phyloP scores from a whole-genome alignment of 345 rosid species.

The Lepidium aucheri region DNA sequence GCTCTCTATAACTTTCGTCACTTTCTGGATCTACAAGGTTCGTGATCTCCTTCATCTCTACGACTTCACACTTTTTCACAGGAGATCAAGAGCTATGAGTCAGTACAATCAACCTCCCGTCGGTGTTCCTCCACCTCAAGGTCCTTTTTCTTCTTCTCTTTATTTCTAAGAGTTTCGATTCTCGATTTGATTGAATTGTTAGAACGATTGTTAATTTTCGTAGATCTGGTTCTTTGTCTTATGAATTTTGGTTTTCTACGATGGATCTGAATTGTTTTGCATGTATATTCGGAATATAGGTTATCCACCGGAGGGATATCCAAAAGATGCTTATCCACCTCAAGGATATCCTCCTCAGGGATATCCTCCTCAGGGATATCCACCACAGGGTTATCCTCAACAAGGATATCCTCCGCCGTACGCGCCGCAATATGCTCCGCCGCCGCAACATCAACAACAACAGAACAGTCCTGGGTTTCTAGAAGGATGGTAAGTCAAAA shows the following conservation, averaged over 20 bases:
- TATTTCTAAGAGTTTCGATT: not conserved
- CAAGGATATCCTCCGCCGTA: constrained; percentile 61
- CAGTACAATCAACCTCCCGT: constrained; percentile 88
- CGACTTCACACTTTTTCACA: not conserved
- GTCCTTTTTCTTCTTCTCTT: constrained; percentile 21
- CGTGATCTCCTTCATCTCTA: not conserved
- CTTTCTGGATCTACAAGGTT: constrained; percentile 17
- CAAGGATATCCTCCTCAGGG: constrained; percentile 66
- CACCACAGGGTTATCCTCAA: constrained; percentile 41
- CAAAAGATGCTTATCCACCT: constrained; percentile 41
- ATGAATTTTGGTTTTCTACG: constrained; percentile 1
- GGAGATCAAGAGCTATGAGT: constrained; percentile 44
- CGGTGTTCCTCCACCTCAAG: constrained; percentile 94
- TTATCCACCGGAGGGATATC: constrained; percentile 85
- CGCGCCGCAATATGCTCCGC: constrained; percentile 73
- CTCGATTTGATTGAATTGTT: not conserved
- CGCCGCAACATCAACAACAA: constrained; percentile 44
- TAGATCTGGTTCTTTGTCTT: not conserved
- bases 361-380: constrained; percentile 44
- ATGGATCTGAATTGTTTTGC: constrained; percentile 11
- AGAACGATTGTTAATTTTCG: not conserved
- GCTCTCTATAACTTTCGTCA: not conserved
- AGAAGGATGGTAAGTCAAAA: constrained; percentile 62
- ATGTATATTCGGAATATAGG: constrained; percentile 30
- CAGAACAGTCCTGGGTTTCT: constrained; percentile 35